Conservation (phyloP, 352 stramenopile species). For the Globisporangium camurandrum region DNA sequence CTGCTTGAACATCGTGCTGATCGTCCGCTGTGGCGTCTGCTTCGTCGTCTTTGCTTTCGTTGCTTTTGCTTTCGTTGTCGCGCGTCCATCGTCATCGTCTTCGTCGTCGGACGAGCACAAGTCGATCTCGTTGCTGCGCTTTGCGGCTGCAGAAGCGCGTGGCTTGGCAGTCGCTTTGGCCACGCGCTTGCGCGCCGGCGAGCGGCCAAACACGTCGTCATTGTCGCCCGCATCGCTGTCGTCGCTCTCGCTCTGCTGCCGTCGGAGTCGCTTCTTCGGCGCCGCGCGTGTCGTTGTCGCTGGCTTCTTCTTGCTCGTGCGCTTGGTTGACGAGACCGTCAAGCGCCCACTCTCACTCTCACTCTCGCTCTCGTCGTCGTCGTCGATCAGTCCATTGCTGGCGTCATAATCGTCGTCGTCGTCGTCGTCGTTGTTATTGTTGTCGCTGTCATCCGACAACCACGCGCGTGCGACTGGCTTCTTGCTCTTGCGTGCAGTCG, state of each 20-base stretch:
- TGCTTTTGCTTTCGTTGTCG: too few relatives aligned
- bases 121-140: conserved; percentile 24
- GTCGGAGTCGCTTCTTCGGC: conserved; percentile 36
- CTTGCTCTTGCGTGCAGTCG: conserved; percentile 1
- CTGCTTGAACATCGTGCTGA: conserved; percentile 47
- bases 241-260: conserved; percentile 18
- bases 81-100: too few relatives aligned
- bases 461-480: conserved; percentile 13
- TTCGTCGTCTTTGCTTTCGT: conserved; percentile 18
- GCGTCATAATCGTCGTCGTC: conserved; percentile 52
- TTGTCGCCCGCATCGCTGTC: conserved; percentile 23
- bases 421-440: conserved; percentile 41
- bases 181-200: conserved; percentile 5
- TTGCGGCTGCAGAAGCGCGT: neutral
- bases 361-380: conserved; percentile 22
- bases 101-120: conserved; percentile 49
- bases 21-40: conserved; percentile 43
- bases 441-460: conserved; percentile 38
- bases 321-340: neutral
- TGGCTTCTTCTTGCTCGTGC: conserved; percentile 10
- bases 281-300: conserved; percentile 6
- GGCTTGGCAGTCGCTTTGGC: conserved; percentile 11
- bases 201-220: conserved; percentile 1
- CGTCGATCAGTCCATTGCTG: conserved; percentile 25
- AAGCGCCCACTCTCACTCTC: conserved; percentile 19